Conservation (phyloP, 2,329 filamentous ascomycete genomes). For the Stemphylium beticola region DNA sequence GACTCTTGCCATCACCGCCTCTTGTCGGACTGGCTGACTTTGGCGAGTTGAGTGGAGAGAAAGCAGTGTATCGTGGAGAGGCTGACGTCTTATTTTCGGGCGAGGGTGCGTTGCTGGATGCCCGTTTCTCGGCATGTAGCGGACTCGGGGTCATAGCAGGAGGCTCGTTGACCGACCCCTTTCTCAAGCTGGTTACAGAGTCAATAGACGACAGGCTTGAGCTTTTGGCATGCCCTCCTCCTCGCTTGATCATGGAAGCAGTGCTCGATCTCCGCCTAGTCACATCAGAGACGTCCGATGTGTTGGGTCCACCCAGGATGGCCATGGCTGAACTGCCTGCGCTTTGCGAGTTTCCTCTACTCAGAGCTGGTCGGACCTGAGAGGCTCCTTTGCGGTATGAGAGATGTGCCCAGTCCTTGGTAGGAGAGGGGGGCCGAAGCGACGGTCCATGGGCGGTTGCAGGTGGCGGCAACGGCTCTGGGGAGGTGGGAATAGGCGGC, state of each 20-base stretch:
- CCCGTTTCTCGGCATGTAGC: constrained; percentile 43
- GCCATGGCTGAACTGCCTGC: constrained; percentile 44
- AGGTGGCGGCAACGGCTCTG: constrained; percentile 30
- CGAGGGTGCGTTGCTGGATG: constrained; percentile 32
- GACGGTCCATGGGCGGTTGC: constrained; percentile 19
- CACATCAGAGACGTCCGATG: constrained; percentile 30
- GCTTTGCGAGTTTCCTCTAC: constrained; percentile 41
- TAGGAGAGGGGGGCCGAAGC: constrained; percentile 52
- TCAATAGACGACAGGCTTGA: constrained; percentile 56
- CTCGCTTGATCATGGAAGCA: constrained; percentile 33
- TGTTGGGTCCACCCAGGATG: constrained; percentile 36
- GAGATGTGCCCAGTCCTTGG: constrained; percentile 56
- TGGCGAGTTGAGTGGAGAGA: constrained; percentile 37
- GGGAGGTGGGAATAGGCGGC: constrained; percentile 32
- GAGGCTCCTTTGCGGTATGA: constrained; percentile 58
- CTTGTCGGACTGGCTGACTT: constrained; percentile 64
- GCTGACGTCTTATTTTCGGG: constrained; percentile 35
- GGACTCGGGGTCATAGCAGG: constrained; percentile 34
- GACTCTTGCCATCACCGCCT: constrained; percentile 54
- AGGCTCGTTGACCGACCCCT: constrained; percentile 33
- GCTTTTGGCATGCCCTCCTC: constrained; percentile 44
- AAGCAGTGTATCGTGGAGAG: constrained; percentile 26
- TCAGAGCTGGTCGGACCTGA: constrained; percentile 51
- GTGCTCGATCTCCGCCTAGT: constrained; percentile 43
- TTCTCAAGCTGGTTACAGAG: constrained; percentile 46